These are phyloP conservation scores for Plasmodium gallinaceum DNA, from an alignment of 169 alveolate genomes.

Conservation along the genomic window DNA sequence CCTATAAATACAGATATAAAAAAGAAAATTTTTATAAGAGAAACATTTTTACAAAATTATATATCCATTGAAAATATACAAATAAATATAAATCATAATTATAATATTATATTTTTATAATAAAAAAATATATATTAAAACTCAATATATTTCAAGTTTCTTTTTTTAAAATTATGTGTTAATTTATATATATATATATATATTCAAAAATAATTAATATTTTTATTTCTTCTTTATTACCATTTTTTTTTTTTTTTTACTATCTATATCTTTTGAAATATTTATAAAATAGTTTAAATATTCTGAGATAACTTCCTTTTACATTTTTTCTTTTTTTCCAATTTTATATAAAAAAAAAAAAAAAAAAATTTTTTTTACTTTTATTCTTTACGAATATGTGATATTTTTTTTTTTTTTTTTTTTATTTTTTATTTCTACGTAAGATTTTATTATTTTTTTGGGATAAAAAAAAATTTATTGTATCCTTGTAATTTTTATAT, in stretches of 20 bases:
- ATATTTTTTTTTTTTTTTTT: too few relatives aligned
- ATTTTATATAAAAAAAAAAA: too few relatives aligned
- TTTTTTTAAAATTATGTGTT: too few relatives aligned
- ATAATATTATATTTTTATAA: not conserved
- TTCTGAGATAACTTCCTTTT: not conserved
- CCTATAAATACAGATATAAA: slow-evolving; percentile 44
- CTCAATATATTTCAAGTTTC: not conserved
- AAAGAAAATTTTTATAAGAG: not conserved
- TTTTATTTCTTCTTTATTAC: not conserved
- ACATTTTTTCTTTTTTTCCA: not conserved
- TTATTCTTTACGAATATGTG: too few relatives aligned
- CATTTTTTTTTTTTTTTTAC: not conserved
- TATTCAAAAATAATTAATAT: not conserved
- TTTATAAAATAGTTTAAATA: not conserved
- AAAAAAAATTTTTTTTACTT: too few relatives aligned
- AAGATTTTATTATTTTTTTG: too few relatives aligned
- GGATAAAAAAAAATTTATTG: too few relatives aligned
- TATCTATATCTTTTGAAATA: not conserved
- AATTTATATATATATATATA: not conserved
- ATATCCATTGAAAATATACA: not conserved
- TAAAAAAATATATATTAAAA: not conserved
- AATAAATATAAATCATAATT: not conserved
- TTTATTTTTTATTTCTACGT: too few relatives aligned
- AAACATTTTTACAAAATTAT: not conserved
- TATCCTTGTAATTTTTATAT: too few relatives aligned